These are phyloP conservation scores for Camelina sativa DNA, from an alignment of 345 rosid species.

Conservation along the genomic window DNA sequence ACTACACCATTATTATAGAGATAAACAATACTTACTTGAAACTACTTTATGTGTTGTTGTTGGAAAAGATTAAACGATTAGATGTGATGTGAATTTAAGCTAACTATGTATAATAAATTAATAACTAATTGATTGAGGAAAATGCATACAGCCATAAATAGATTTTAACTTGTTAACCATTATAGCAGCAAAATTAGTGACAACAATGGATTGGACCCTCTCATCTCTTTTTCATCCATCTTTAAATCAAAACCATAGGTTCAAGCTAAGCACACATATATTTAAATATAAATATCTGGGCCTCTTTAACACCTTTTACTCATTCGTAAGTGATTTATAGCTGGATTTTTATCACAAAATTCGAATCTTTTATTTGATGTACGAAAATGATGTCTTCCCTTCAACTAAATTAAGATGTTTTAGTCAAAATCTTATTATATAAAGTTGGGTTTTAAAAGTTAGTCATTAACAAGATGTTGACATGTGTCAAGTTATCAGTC, in stretches of 20 bases:
- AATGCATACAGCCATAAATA: slow-evolving; percentile 13
- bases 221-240: slow-evolving; percentile 51
- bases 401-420: not conserved
- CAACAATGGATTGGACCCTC: slow-evolving; percentile 44
- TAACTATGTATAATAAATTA: not conserved
- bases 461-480: too few species aligned
- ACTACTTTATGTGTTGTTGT: slow-evolving; percentile 11
- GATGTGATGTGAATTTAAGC: slow-evolving; percentile 43
- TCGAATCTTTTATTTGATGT: slow-evolving; percentile 3
- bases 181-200: slow-evolving; percentile 44
- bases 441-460: too few species aligned
- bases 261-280: slow-evolving; percentile 49
- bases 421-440: too few species aligned
- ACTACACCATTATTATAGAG: not conserved
- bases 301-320: slow-evolving; percentile 38
- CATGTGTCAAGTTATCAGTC: too few species aligned
- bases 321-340: slow-evolving; percentile 37
- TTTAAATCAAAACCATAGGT: slow-evolving; percentile 62
- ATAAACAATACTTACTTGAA: slow-evolving; percentile 1
- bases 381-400: not conserved
- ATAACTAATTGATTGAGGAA: slow-evolving; percentile 6
- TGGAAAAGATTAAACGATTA: slow-evolving; percentile 11
- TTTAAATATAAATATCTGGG: slow-evolving; percentile 30
- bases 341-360: slow-evolving; percentile 22
- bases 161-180: slow-evolving; percentile 45